These are phyloP conservation scores for Zopfochytrium polystomum DNA, from an alignment of 371 early-diverging fungal genomes.

Conservation along the genomic window DNA sequence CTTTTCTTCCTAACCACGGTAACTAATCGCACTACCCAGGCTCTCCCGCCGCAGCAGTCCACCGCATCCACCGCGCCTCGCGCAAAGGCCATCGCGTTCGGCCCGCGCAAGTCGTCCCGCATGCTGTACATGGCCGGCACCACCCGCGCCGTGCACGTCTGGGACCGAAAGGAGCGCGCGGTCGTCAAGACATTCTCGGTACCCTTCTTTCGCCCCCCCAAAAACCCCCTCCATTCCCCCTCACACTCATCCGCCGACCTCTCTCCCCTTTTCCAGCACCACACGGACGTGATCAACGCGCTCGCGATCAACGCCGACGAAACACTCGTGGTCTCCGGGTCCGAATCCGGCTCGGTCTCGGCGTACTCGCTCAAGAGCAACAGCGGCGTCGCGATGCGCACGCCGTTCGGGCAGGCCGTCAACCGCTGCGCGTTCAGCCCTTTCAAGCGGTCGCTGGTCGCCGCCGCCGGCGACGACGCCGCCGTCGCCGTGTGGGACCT, in stretches of 20 bases:
- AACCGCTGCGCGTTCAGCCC: constrained; percentile 29
- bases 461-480: constrained; percentile 54
- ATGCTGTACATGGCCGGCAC: constrained; percentile 18
- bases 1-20: not conserved
- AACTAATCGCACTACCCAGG: not conserved
- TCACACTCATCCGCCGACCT: too few relatives aligned
- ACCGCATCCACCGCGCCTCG: not conserved
- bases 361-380: constrained; percentile 35
- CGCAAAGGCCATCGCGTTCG: constrained; percentile 10
- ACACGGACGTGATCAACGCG: constrained; percentile 8
- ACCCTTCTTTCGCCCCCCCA: not conserved
- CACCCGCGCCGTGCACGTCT: constrained; percentile 15
- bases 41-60: not conserved
- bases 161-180: constrained; percentile 26
- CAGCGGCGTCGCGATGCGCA: constrained; percentile 11
- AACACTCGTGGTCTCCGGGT: constrained; percentile 17
- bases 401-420: constrained; percentile 31
- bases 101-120: constrained; percentile 17
- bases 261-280: constrained; percentile 15
- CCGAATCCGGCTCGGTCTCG: constrained; percentile 11
- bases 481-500: constrained; percentile 54
- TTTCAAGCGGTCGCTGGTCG: constrained; percentile 44
- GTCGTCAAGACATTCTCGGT: constrained; percentile 9
- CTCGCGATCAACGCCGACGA: constrained; percentile 31
- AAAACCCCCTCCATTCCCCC: not conserved